Evolutionary conservation across 192 early-diverging fungal species (phyloP), one percentile per base, ranked within the genome.

Genomic region (Backusella tuberculispora): DNA sequence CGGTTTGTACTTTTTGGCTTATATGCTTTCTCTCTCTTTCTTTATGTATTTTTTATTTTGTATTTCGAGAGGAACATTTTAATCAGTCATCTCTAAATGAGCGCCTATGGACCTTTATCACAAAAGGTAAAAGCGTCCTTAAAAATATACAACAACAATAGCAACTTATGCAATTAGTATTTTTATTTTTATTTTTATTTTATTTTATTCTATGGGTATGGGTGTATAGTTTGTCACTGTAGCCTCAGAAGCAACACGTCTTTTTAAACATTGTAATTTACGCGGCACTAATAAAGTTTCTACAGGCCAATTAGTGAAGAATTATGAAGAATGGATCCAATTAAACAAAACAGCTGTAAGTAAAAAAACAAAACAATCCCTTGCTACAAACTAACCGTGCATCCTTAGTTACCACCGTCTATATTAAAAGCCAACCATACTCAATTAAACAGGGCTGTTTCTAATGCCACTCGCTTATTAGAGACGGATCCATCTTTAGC

Each of bases 41-140:
- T 43, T 63, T 72, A 24, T 60, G 42, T n/a, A 24, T 43, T 63
- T 48, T 53, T 6, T 44, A 42, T 72, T 19, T 21, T 70, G 21
- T 70, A 34, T 46, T 47, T 70, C 19, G 41, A 42, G 24, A 46
- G 44, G 19, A 48, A 24, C 26, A 29, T 29, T 26, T 34, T 26
- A 26, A 46, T 29, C 29, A 45, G 21, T n/a, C 21, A 38, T 70
- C 29, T 66, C 34, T 41, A 34, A 40, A 72, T 72, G 71, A 72
- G 53, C 41, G 56, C 34, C 37, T 41, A 53, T 72, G 71, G 71
- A 60, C 50, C 50, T 56, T 72, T 72, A 42, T 60, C 48, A 60
- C 71, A 72, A 40, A 48, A 72, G 71, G 71, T 72, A 72, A 66
- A 40, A 40, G 64, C 17, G 64, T n/a, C 14, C 29, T 15, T 40